Evolutionary conservation across 305 asterid species (phyloP).

Genomic region (Solanum hybrid): DNA sequence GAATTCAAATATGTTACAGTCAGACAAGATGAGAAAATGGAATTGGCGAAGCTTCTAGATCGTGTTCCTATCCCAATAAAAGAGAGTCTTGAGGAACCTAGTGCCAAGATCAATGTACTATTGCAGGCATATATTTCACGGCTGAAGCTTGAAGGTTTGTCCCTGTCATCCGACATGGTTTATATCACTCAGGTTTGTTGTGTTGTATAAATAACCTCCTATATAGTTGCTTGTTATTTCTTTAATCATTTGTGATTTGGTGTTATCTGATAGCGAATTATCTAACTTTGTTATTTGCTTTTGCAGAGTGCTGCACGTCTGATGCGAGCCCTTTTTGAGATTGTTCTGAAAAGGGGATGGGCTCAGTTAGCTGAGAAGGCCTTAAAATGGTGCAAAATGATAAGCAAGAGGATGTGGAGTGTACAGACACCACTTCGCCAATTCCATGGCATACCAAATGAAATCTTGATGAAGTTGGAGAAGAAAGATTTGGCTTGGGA

Average conservation of each 20-base stretch:
- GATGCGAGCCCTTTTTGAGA: conserved; percentile 93
- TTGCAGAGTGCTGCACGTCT: conserved; percentile 96
- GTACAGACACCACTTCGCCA: conserved; percentile 99
- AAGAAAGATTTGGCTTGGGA: conserved; percentile 97
- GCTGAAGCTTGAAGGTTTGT: conserved; percentile 95
- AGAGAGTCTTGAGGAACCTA: conserved; percentile 95
- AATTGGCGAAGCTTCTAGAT: conserved; percentile 85
- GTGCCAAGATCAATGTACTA: conserved; percentile 92
- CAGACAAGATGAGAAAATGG: conserved; percentile 98
- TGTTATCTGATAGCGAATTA: neutral
- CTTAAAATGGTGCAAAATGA: conserved; percentile 90
- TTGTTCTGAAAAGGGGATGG: conserved; percentile 91
- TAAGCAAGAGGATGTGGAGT: conserved; percentile 94
- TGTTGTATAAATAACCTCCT: neutral
- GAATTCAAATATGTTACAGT: conserved; percentile 92
- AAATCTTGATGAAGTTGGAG: conserved; percentile 81
- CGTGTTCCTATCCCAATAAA: conserved; percentile 93
- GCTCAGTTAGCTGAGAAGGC: conserved; percentile 96
- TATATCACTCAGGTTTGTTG: conserved; percentile 74
- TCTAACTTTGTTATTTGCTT: neutral
- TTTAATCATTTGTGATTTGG: neutral
- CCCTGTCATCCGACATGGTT: conserved; percentile 95
- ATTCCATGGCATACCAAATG: conserved; percentile 84
- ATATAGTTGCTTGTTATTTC: neutral
- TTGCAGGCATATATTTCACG: conserved; percentile 96